These are phyloP conservation scores for Lachnellula suecica DNA, from an alignment of 2,329 filamentous ascomycete genomes.

Conservation along the genomic window DNA sequence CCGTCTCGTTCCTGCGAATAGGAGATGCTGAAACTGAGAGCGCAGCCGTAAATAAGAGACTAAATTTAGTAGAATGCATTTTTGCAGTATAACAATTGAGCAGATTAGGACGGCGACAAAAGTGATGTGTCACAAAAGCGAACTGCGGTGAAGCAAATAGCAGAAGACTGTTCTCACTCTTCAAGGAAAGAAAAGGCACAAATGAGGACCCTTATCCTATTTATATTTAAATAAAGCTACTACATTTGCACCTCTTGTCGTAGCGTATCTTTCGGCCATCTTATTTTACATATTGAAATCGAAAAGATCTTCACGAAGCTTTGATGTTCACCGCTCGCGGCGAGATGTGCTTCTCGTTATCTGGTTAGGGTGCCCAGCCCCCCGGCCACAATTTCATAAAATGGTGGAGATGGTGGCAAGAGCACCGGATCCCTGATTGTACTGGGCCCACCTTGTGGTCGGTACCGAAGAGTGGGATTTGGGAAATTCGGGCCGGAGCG, in stretches of 20 bases:
- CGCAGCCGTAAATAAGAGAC: neutral
- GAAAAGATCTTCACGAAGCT: neutral
- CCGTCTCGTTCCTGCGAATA: conserved; percentile 1
- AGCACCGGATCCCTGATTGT: neutral
- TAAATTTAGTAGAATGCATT: neutral
- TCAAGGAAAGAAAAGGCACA: too few species aligned
- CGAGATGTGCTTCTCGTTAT: neutral
- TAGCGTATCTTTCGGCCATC: neutral
- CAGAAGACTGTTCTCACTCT: too few species aligned
- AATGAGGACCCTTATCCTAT: too few species aligned
- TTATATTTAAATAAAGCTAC: too few species aligned
- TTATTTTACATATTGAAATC: neutral
- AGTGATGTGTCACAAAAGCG: too few species aligned
- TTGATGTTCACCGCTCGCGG: neutral
- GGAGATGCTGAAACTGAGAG: neutral
- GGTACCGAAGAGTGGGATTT: neutral
- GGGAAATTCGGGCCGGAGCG: neutral
- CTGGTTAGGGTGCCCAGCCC: too few species aligned
- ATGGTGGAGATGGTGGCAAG: neutral
- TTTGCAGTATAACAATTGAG: too few species aligned
- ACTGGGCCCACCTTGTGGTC: too few species aligned
- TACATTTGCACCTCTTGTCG: neutral
- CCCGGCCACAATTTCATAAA: too few species aligned
- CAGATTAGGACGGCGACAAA: too few species aligned
- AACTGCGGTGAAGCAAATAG: too few species aligned